Evolutionary conservation across 2,329 filamentous ascomycete genomes (phyloP), one percentile per base, ranked within the genome.

Genomic region (Aspergillus ochraceoroseus): DNA sequence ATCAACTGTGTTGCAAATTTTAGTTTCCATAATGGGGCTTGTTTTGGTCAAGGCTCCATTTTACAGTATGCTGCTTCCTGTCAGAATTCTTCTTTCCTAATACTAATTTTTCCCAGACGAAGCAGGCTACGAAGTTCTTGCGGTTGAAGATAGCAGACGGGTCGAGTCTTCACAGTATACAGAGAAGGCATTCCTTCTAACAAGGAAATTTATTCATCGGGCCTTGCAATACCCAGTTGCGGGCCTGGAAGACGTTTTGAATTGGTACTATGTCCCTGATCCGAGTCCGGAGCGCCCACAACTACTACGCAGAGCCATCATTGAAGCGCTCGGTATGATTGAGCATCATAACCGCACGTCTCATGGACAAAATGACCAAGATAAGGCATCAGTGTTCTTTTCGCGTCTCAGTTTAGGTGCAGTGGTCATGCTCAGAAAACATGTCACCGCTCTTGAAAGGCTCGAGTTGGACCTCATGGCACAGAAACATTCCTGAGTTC

Each of bases 31-130:
- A 25, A 68, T 77, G 64, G 75, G 74, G 0, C 60, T 79, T 4
- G 75, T 79, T 0, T 63, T 82, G 9, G 77, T 80, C 13, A 71
- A 71, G 30, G 71, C 75, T 44, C 78, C 78, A 1, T 81, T 79
- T 55, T 81, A 77, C 63, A 81, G 67, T 70, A 61, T 51, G 66
- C 59, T 44, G 9, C 22, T 9, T 28, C 32, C 11, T 32, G 2
- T 2, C 6, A n/a, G n/a, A 2, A 7, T 19, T 17, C 3, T 13
- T 13, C 9, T 2, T 29, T 19, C 2, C 22, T n/a, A 3, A 13
- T 32, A 33, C 36, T 45, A 25, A 45, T 18, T 18, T 22, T n/a
- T 27, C 27, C 20, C 43, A 71, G 67, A 81, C 52, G 78, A 82
- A 62, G 77, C 78, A 7, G 77, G 78, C 17, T 81, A 75, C 47